Conservation (phyloP, 2,329 filamentous ascomycete genomes). For the Exophiala viscosa region DNA sequence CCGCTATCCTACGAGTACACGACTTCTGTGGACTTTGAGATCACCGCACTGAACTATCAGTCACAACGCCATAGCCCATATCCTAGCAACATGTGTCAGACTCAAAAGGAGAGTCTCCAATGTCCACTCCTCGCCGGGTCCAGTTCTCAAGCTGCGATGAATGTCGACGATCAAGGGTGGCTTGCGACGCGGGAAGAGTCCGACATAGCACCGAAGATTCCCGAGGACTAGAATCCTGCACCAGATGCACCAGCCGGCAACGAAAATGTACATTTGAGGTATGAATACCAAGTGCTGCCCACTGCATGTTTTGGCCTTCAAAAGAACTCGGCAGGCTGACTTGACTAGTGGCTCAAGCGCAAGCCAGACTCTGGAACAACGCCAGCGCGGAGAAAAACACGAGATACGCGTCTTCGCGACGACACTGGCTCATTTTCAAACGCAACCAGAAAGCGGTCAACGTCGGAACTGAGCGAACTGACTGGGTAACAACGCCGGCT, state of each 20-base stretch:
- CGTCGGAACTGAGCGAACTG: not conserved
- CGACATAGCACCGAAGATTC: slow-evolving; percentile 21
- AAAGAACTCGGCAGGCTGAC: not conserved
- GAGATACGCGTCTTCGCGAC: not conserved
- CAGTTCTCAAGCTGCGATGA: slow-evolving; percentile 37
- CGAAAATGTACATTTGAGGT: slow-evolving; percentile 24
- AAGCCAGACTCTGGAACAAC: not conserved
- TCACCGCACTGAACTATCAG: no score
- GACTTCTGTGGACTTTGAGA: no score
- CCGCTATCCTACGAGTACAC: no score
- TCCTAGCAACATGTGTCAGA: no score
- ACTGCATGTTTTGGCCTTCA: not conserved
- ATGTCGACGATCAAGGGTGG: slow-evolving; percentile 33
- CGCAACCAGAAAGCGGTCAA: not conserved
- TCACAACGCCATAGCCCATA: no score
- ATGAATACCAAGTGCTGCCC: not conserved
- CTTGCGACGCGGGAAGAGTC: slow-evolving; percentile 32
- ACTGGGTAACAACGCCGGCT: not conserved
- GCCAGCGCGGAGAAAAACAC: not conserved
- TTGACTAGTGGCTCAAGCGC: not conserved
- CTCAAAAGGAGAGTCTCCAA: no score
- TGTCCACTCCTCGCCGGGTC: slow-evolving; percentile 28
- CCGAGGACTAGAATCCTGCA: slow-evolving; percentile 22
- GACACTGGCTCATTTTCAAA: not conserved
- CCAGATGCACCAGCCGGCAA: slow-evolving; percentile 26